Conservation (phyloP, 306 rosid species). For the Citrullus colocynthis region DNA sequence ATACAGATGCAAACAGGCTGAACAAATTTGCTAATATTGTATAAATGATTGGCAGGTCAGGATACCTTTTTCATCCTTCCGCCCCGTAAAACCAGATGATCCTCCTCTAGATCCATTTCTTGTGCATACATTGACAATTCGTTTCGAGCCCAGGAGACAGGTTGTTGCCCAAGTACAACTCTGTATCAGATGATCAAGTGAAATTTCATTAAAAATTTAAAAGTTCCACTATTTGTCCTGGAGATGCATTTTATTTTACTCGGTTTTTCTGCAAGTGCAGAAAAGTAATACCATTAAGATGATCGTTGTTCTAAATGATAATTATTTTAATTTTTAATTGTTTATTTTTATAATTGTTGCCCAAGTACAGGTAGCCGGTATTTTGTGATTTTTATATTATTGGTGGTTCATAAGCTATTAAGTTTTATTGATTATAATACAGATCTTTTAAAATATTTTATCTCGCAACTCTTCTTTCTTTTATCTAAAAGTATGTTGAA, state of each 20-base stretch:
- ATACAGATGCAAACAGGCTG: background rate
- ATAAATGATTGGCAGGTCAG: slow-evolving; percentile 55
- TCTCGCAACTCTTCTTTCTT: background rate
- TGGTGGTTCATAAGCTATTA: background rate
- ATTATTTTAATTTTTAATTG: too few relatives aligned
- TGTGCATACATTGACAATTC: slow-evolving; percentile 86
- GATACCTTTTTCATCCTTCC: slow-evolving; percentile 87
- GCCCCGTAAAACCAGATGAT: slow-evolving; percentile 86
- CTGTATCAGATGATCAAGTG: background rate
- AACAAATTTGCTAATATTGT: background rate
- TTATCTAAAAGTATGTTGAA: background rate
- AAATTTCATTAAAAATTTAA: background rate
- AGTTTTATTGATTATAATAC: background rate
- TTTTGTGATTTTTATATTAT: background rate
- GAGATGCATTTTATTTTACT: background rate
- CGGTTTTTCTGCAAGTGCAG: background rate
- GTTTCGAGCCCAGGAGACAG: slow-evolving; percentile 98
- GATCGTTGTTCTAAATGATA: background rate
- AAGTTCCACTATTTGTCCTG: background rate
- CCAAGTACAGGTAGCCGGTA: background rate
- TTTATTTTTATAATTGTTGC: background rate
- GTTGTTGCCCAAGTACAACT: slow-evolving; percentile 21
- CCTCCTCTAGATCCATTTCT: slow-evolving; percentile 87
- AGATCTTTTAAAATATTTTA: background rate
- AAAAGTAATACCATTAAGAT: background rate